phyloP scores from a whole-genome alignment of 495 filamentous ascomycete species.

The Aspergillus conjunctus region DNA sequence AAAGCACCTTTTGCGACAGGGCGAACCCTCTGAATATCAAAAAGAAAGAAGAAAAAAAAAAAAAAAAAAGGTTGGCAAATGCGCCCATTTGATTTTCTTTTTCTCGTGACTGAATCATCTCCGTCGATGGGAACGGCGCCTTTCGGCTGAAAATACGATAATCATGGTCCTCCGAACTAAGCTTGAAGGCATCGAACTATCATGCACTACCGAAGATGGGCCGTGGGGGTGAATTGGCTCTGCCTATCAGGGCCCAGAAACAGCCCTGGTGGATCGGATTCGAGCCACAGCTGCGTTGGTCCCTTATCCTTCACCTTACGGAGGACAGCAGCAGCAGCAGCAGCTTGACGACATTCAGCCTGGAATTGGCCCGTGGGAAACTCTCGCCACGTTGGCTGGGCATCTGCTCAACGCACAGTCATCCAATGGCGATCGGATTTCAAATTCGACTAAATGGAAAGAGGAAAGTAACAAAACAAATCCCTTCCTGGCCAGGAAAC shows the following conservation, averaged over 20 bases:
- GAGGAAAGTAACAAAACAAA: not conserved
- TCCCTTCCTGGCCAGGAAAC: constrained; percentile 10
- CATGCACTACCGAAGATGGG: not conserved
- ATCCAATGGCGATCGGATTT: constrained; percentile 18
- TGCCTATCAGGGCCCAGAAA: not conserved
- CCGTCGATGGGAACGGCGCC: too few relatives aligned
- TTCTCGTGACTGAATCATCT: too few relatives aligned
- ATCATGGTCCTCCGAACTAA: not conserved
- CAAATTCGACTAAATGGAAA: not conserved
- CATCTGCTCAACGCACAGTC: too few relatives aligned
- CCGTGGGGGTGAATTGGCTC: not conserved
- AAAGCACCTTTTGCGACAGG: not conserved
- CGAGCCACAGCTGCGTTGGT: constrained; percentile 9
- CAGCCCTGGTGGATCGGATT: not conserved
- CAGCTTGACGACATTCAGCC: constrained; percentile 1
- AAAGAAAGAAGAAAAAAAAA: too few relatives aligned
- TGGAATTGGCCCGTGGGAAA: constrained; percentile 11
- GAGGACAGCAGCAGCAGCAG: not conserved
- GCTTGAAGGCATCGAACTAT: not conserved
- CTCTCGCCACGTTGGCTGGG: constrained; percentile 17
- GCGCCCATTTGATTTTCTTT: too few relatives aligned
- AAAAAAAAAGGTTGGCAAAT: too few relatives aligned
- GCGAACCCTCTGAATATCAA: too few relatives aligned
- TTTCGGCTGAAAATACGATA: too few relatives aligned
- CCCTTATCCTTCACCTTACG: constrained; percentile 1